Evolutionary conservation across 2,329 filamentous ascomycete genomes (phyloP), one percentile per base, ranked within the genome.

Genomic region (Cadophora luteo-olivacea): DNA sequence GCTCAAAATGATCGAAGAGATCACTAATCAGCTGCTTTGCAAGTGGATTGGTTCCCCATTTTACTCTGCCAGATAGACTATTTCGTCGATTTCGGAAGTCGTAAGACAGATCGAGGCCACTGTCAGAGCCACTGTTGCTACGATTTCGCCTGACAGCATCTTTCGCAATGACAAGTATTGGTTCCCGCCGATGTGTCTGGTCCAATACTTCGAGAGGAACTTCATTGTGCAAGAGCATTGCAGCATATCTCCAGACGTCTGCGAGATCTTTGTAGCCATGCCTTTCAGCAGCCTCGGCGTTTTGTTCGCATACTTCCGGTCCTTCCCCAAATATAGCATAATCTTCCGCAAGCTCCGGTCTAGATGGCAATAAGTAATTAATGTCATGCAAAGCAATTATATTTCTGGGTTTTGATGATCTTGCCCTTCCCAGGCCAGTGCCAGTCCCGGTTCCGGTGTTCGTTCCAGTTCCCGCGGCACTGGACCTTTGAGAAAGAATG

Each of bases 301-400:
- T 99, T 75, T 97, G 91, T 55, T 87, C 84, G 79, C 95, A 98
- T 3, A 97, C 89, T 48, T 91, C 87, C n/a, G 89, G 87, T 0
- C 92, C 91, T 69, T 94, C 89, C 3, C 94, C 94, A 77, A 96
- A 94, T 16, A 97, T 91, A 29, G 86, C 86, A 79, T 98, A 99
- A 72, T 92, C 87, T 67, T 88, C 83, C 1, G 94, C 96, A 70
- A 97, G 86, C 65, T 89, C 85, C 68, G 86, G 86, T 78, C 94
- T 96, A 2, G 92, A 91, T 0, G 94, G 94, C n/a, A 97, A 81
- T 14, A 93, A 79, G 60, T 87, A 82, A 11, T 87, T 86, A 32
- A 97, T 78, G 70, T 93, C 85, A 75, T 94, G 86, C 49, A 97
- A 88, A 1, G 89, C 89, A 24, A 98, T 82, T 25, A 92, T 83